Conservation (phyloP, 2,329 filamentous ascomycete genomes). For the Aspergillus pseudonomiae region DNA sequence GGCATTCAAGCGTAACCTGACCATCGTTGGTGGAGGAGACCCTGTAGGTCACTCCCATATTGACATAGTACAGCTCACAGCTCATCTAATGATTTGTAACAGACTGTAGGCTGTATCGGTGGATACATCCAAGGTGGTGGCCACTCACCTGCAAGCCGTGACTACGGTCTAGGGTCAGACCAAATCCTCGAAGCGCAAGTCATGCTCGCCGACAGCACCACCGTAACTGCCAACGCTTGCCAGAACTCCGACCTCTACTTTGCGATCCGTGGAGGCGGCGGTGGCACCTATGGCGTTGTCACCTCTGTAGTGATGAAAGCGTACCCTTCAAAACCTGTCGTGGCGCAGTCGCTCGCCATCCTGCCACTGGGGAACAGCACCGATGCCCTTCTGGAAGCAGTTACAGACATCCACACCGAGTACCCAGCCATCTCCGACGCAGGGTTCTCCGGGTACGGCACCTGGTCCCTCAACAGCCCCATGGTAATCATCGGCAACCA, state of each 20-base stretch:
- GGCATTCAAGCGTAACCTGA: constrained; percentile 28
- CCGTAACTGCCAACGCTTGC: constrained; percentile 39
- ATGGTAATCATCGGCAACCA: constrained; percentile 13
- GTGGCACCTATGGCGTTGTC: constrained; percentile 34
- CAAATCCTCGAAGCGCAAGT: constrained; percentile 49
- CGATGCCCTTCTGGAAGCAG: constrained; percentile 12
- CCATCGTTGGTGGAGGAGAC: constrained; percentile 35
- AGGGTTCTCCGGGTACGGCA: constrained; percentile 23
- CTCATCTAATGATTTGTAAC: neutral
- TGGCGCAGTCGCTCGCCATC: constrained; percentile 13
- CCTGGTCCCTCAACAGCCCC: constrained; percentile 17
- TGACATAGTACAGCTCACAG: neutral
- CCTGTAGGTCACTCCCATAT: constrained; percentile 13
- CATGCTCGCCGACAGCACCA: constrained; percentile 41
- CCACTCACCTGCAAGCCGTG: constrained; percentile 42
- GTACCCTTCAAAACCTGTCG: constrained; percentile 15
- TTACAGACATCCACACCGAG: constrained; percentile 13
- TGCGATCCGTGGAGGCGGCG: constrained; percentile 47
- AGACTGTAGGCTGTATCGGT: constrained; percentile 30
- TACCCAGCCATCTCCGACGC: constrained; percentile 18
- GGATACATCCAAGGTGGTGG: constrained; percentile 49
- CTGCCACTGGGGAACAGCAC: neutral
- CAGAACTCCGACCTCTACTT: constrained; percentile 33
- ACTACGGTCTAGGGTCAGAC: constrained; percentile 50
- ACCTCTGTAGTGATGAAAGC: constrained; percentile 22